Evolutionary conservation across 2,329 filamentous ascomycete species (phyloP).

Genomic region (Whalleya microplaca): DNA sequence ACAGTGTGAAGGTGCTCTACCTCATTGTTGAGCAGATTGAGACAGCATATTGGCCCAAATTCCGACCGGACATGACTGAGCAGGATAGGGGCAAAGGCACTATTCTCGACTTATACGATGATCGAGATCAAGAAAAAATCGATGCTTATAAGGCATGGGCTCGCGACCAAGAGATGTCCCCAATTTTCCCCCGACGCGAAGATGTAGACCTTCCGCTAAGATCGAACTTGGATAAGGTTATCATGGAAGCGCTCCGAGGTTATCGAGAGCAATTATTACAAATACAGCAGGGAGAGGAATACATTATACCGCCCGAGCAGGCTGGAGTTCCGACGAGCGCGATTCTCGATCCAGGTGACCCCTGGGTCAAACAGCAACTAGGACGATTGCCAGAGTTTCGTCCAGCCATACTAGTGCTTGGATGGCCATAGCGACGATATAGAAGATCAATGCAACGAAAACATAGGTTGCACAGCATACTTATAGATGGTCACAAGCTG

Average conservation of each 20-base stretch:
- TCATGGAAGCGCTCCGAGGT: slow-evolving; percentile 27
- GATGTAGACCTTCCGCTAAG: slow-evolving; percentile 32
- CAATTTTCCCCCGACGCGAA: slow-evolving; percentile 29
- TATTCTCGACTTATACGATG: slow-evolving; percentile 33
- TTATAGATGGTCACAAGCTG: too few relatives aligned
- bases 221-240: slow-evolving; percentile 25
- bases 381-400: slow-evolving; percentile 32
- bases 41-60: slow-evolving; percentile 34
- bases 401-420: slow-evolving; percentile 32
- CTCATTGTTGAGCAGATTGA: slow-evolving; percentile 34
- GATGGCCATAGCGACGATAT: slow-evolving; percentile 23
- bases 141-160: slow-evolving; percentile 33
- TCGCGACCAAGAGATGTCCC: slow-evolving; percentile 35
- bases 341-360: slow-evolving; percentile 22
- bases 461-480: too few relatives aligned
- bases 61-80: slow-evolving; percentile 32
- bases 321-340: slow-evolving; percentile 5
- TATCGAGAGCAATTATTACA: slow-evolving; percentile 19
- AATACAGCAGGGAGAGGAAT: slow-evolving; percentile 8
- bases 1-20: slow-evolving; percentile 30
- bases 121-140: slow-evolving; percentile 27
- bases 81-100: slow-evolving; percentile 35
- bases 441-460: too few relatives aligned
- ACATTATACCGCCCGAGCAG: neutral
- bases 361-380: slow-evolving; percentile 33